Evolutionary conservation across 1,284 basidiomycete genomes (phyloP), one percentile per base, ranked within the genome.

Genomic region (Trametes pubescens): DNA sequence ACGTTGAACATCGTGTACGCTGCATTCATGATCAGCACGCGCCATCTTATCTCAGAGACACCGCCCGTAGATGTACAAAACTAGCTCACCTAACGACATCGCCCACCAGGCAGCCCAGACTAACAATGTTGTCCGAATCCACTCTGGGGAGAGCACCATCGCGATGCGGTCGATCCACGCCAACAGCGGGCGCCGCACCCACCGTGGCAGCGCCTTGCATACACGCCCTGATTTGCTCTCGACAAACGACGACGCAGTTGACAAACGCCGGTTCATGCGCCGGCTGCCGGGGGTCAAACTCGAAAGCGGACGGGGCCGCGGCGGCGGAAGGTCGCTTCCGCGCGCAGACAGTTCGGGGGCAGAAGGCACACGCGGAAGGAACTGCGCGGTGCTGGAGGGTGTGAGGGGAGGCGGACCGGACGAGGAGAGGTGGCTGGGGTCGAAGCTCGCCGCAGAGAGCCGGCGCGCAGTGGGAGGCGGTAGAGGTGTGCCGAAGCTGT

Each of bases 1-100:
- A 98, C 95, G 73, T 99, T 99, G 81, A 99, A 99, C 89, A 97
- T 97, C 8, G 94, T 98, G 73, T 89, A 96, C 1, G 90, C 95
- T 91, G 73, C 56, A n/a, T 14, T 35, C 43, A 37, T 44, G 29
- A 52, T 60, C 57, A 63, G 59, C 26, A 32, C 29, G 4, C 8
- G 29, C 29, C 29, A 32, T 18, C 53, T 34, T 52, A 18, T 32
- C 53, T 29, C 37, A 47, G 32, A 26, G 29, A 48, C 38, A 57
- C 62, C 29, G 37, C n/a, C 37, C n/a, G n/a, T n/a, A n/a, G n/a
- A n/a, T n/a, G 29, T 13, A 44, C 35, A 38, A 24, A 49, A 38
- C 59, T 8, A 29, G 78, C 90, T 64, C 66, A 94, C 93, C 91
- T 34, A 96, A 81, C 1, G 91, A 85, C 88, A 94, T 92, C 0